These are phyloP conservation scores for Aechmea fasciata DNA, from an alignment of 176 grass and related monocot genomes.

Conservation along the genomic window DNA sequence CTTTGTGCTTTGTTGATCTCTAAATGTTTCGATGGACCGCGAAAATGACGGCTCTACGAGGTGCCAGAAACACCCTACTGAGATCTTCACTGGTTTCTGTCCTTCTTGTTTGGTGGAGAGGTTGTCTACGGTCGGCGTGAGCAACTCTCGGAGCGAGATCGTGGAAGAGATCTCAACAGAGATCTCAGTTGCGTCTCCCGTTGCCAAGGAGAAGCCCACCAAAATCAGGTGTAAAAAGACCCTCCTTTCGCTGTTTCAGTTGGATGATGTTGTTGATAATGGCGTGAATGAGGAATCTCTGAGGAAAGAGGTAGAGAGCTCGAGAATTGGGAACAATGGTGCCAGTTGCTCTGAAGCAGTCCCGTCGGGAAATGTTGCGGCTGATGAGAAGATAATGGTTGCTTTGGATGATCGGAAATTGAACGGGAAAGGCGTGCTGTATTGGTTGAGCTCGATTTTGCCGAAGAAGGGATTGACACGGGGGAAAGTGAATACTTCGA, in stretches of 20 bases:
- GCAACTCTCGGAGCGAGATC: slow-evolving; percentile 47
- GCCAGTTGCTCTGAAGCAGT: slow-evolving; percentile 3
- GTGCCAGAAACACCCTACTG: slow-evolving; percentile 59
- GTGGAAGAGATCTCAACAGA: slow-evolving; percentile 31
- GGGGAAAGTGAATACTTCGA: slow-evolving; percentile 7
- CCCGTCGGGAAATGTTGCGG: neutral
- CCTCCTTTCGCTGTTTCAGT: slow-evolving; percentile 78
- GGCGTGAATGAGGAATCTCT: neutral
- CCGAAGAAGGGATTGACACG: slow-evolving; percentile 30
- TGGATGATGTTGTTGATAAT: slow-evolving; percentile 46
- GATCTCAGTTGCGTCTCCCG: neutral
- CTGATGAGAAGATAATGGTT: neutral
- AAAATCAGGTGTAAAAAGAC: slow-evolving; percentile 51
- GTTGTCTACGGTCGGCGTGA: slow-evolving; percentile 53
- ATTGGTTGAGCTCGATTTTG: slow-evolving; percentile 53
- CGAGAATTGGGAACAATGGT: slow-evolving; percentile 3
- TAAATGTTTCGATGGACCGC: neutral
- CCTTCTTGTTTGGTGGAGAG: slow-evolving; percentile 84
- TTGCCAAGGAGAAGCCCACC: slow-evolving; percentile 3
- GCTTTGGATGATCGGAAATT: slow-evolving; percentile 5
- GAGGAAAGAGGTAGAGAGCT: neutral
- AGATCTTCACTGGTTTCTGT: slow-evolving; percentile 70
- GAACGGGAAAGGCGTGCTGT: slow-evolving; percentile 36
- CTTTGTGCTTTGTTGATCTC: neutral
- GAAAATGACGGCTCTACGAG: slow-evolving; percentile 35